Conservation (phyloP, 345 rosid genomes). For the Brassica cretica region DNA sequence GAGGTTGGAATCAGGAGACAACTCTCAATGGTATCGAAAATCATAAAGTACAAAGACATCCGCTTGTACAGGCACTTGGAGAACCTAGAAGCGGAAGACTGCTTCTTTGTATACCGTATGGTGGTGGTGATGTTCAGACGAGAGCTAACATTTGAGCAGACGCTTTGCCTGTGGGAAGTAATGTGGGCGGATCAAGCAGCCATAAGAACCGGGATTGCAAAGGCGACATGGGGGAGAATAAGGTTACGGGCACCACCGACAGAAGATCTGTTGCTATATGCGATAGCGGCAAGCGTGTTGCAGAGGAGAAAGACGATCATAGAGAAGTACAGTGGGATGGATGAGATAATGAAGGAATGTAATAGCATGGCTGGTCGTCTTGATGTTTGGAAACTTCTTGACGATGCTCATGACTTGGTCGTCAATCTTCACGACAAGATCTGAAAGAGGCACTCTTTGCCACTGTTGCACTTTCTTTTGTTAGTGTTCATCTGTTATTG, state of each 20-base stretch:
- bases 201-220: slow-evolving; percentile 67
- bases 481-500: slow-evolving; percentile 4
- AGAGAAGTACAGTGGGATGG: slow-evolving; percentile 90
- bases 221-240: slow-evolving; percentile 82
- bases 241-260: slow-evolving; percentile 87
- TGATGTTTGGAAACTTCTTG: slow-evolving; percentile 96
- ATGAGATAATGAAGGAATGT: slow-evolving; percentile 93
- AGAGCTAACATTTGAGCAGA: slow-evolving; percentile 80
- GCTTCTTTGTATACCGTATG: slow-evolving; percentile 95
- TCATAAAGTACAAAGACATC: slow-evolving; percentile 76
- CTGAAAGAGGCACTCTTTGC: slow-evolving; percentile 22
- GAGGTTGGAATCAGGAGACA: slow-evolving; percentile 92
- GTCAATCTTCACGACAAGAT: slow-evolving; percentile 82
- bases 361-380: slow-evolving; percentile 88
- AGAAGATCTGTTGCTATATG: slow-evolving; percentile 84
- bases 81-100: slow-evolving; percentile 88
- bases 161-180: slow-evolving; percentile 94
- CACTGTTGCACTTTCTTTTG: slow-evolving; percentile 5
- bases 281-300: slow-evolving; percentile 92
- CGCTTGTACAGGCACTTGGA: slow-evolving; percentile 83
- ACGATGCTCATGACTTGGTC: slow-evolving; percentile 91
- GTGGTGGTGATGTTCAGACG: slow-evolving; percentile 89
- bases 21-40: slow-evolving; percentile 74
- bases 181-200: slow-evolving; percentile 98
- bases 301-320: slow-evolving; percentile 88